Evolutionary conservation across 2,329 filamentous ascomycete species (phyloP).

Genomic region (Fusarium luffae): DNA sequence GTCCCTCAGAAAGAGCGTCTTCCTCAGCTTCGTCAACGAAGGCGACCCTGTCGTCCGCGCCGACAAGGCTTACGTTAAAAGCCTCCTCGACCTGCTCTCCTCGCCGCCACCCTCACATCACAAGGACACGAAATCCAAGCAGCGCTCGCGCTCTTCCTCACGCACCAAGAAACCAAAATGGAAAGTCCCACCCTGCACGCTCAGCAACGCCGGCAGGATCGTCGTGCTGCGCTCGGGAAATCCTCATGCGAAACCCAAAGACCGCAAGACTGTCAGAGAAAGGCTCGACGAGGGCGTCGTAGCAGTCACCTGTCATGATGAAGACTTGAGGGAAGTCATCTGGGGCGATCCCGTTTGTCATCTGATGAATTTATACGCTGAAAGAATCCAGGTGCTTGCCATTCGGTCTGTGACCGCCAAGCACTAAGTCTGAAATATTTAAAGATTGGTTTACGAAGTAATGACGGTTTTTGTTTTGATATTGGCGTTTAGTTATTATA

Average conservation of each 20-base stretch:
- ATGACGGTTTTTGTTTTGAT: constrained; percentile 7
- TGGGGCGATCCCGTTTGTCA: constrained; percentile 88
- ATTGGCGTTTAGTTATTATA: constrained; percentile 31
- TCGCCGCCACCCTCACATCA: constrained; percentile 57
- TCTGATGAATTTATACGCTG: constrained; percentile 81
- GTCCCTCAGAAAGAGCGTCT: constrained; percentile 72
- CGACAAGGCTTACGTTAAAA: constrained; percentile 79
- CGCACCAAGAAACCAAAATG: constrained; percentile 59
- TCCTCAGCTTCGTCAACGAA: constrained; percentile 85
- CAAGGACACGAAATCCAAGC: constrained; percentile 15
- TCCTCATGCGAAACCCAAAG: constrained; percentile 51
- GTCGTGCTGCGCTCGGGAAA: constrained; percentile 71
- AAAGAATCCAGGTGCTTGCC: constrained; percentile 76
- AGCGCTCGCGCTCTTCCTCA: constrained; percentile 24
- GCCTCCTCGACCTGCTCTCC: constrained; percentile 76
- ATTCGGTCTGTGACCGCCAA: constrained; percentile 61
- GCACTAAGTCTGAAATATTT: constrained; percentile 2
- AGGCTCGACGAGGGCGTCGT: constrained; percentile 70
- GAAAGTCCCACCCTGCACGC: constrained; percentile 72
- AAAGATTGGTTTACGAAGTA: constrained; percentile 13
- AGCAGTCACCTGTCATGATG: constrained; percentile 75
- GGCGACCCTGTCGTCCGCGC: constrained; percentile 84
- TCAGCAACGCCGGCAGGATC: constrained; percentile 77
- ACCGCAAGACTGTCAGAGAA: constrained; percentile 62
- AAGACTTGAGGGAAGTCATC: constrained; percentile 74